Conservation (phyloP, 164 flowering plant genomes). For the Warburgia ugandensis region DNA sequence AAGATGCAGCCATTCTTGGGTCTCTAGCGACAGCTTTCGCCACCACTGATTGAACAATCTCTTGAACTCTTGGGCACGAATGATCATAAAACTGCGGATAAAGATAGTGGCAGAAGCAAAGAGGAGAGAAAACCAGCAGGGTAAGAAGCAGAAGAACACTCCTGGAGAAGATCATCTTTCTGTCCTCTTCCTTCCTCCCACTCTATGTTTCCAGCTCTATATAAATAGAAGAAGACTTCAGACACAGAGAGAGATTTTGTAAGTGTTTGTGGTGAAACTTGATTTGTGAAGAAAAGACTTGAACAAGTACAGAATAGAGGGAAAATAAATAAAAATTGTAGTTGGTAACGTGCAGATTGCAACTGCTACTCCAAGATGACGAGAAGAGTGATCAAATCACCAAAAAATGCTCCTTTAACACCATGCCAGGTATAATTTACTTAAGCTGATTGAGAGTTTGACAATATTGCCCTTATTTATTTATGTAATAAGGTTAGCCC, state of each 20-base stretch:
- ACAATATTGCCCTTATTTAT: no score
- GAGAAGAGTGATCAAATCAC: not conserved
- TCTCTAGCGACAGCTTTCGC: constrained; percentile 70
- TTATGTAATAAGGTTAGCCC: no score
- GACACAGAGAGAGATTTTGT: not conserved
- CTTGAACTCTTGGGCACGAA: constrained; percentile 67
- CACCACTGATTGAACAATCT: constrained; percentile 66
- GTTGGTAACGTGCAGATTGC: constrained; percentile 1
- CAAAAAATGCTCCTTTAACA: no score
- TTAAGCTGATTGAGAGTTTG: no score
- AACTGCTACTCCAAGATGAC: not conserved
- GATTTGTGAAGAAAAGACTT: not conserved
- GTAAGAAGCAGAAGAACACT: constrained; percentile 28
- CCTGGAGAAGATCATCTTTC: constrained; percentile 31
- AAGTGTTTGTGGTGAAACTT: constrained; percentile 11
- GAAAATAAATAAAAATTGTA: not conserved
- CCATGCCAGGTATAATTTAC: no score
- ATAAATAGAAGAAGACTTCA: not conserved
- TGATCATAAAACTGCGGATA: constrained; percentile 79
- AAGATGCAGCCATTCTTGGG: constrained; percentile 85
- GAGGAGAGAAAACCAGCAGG: constrained; percentile 38
- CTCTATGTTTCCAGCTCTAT: not conserved
- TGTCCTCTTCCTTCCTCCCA: not conserved
- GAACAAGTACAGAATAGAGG: not conserved
- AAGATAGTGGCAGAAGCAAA: constrained; percentile 42